These are phyloP conservation scores for Pinus taeda DNA, from an alignment of 75 land plant genomes.

Conservation along the genomic window DNA sequence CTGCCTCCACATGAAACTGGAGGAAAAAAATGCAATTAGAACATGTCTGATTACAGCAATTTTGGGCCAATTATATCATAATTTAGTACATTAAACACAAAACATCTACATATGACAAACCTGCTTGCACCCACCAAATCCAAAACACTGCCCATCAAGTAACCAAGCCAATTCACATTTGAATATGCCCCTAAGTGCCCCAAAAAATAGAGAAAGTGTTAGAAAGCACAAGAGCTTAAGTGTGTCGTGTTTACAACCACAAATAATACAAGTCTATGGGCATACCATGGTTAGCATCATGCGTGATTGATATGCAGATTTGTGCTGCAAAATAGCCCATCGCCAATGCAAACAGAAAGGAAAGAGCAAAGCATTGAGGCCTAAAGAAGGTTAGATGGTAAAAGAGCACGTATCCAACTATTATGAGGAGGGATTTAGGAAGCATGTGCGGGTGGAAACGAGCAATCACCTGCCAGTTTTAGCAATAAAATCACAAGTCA, in stretches of 20 bases:
- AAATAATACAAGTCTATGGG: background rate
- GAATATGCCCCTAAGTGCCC: slow-evolving; percentile 29
- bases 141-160: slow-evolving; percentile 37
- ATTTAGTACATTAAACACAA: too few relatives aligned
- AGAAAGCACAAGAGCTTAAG: too few relatives aligned
- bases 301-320: slow-evolving; percentile 40
- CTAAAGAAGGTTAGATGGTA: slow-evolving; percentile 35
- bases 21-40: background rate
- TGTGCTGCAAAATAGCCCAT: slow-evolving; percentile 52
- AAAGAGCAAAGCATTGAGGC: slow-evolving; percentile 19
- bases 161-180: slow-evolving; percentile 20
- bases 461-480: slow-evolving; percentile 34
- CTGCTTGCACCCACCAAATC: slow-evolving; percentile 55
- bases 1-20: slow-evolving; percentile 59
- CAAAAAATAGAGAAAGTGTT: too few relatives aligned
- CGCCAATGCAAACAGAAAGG: slow-evolving; percentile 19
- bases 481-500: background rate
- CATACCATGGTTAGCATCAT: slow-evolving; percentile 53
- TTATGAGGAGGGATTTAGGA: slow-evolving; percentile 26
- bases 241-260: too few relatives aligned
- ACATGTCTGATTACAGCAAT: too few relatives aligned
- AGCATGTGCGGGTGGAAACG: slow-evolving; percentile 49
- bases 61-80: too few relatives aligned
- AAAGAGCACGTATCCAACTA: slow-evolving; percentile 28
- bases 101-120: slow-evolving; percentile 7